Base-by-base conservation (phyloP, 352 stramenopile species). In the Blastocystis sp. region DNA sequence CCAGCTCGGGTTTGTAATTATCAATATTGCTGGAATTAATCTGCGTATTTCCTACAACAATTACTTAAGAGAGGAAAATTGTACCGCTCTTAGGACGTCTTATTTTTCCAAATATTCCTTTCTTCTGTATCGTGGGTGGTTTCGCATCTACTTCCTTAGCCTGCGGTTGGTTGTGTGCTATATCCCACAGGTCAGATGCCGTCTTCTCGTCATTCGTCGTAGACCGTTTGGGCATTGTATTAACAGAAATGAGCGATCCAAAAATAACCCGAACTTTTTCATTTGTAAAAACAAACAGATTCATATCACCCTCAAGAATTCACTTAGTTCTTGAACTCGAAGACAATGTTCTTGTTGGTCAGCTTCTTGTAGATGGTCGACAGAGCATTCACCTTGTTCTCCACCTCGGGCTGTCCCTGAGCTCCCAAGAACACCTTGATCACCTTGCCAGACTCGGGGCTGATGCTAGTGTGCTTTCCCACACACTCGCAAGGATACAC, bases 401-500 rank as follows among this genome's bases (percentile, higher is more conserved):
- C 97, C 41, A 99, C 96, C 93, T 98, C 98, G 70, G 98, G 95
- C 92, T 98, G 94, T 92, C 99, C 97, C 93, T 98, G 98, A 87
- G 95, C 93, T 93, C 99, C 96, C 73, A 99, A 93, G 91, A 96
- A 98, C 69, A 99, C 96, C 93, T 98, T 99, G 7, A 99, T 92
- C 75, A 98, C 92, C 93, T 98, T 98, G 89, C 95, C 95, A 93
- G 97, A 96, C 91, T 99, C 96, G 88, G 98, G 92, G 92, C 95
- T 96, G 91, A 97, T 97, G 90, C 96, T 93, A 56, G 96, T 99
- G 92, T 97, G 95, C 95, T 99, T 99, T 92, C 97, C 97, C 80
- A 98, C 96, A 91, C 99, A 99, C 92, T 99, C 97, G 54, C 97
- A 99, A 80, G 97, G 97, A 94, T 97, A 99, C 39, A 98, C 96